A percentile compares a stretch with the other conserved stretches of the same genome.
These are phyloP conservation scores for Pezizomycotina sp. DNA, from an alignment of 2,329 filamentous ascomycete species.

Conservation along the genomic window DNA sequence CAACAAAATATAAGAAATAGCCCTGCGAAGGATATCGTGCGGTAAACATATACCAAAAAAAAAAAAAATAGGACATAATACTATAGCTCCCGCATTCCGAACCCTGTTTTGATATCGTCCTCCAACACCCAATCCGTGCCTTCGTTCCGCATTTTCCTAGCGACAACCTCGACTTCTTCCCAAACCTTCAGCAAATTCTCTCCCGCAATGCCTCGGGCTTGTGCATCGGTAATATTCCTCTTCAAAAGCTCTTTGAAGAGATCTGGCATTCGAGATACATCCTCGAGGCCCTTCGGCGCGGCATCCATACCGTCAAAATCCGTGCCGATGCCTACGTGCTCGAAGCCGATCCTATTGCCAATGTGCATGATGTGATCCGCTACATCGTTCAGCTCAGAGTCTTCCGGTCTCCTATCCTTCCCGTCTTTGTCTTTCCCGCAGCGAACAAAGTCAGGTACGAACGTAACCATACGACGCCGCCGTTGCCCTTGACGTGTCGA, in stretches of 20 bases:
- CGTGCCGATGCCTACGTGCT: conserved; percentile 72
- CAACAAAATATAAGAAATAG: too few relatives aligned
- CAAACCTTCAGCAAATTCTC: conserved; percentile 73
- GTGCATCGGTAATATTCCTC: conserved; percentile 54
- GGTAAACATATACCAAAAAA: too few relatives aligned
- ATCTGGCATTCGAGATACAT: conserved; percentile 68
- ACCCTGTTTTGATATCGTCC: conserved; percentile 28
- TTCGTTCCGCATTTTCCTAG: conserved; percentile 44
- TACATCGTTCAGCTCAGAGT: conserved; percentile 61
- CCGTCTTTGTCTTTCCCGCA: conserved; percentile 45
- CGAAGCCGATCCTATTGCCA: conserved; percentile 65
- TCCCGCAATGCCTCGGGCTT: conserved; percentile 60
- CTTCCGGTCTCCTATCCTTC: conserved; percentile 49
- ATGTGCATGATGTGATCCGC: conserved; percentile 70
- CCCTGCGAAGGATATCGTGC: too few relatives aligned
- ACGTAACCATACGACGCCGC: conserved; percentile 81
- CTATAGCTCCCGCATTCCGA: too few relatives aligned
- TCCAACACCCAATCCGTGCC: conserved; percentile 36
- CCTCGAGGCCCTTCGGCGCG: conserved; percentile 59
- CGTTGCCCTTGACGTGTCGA: conserved; percentile 58
- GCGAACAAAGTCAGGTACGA: conserved; percentile 64
- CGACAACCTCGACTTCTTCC: conserved; percentile 59
- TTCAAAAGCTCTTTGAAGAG: conserved; percentile 58
- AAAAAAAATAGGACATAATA: too few relatives aligned
- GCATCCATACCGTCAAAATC: conserved; percentile 67